Evolutionary conservation across 139 green algal genomes (phyloP).

Genomic region (Chara braunii): DNA sequence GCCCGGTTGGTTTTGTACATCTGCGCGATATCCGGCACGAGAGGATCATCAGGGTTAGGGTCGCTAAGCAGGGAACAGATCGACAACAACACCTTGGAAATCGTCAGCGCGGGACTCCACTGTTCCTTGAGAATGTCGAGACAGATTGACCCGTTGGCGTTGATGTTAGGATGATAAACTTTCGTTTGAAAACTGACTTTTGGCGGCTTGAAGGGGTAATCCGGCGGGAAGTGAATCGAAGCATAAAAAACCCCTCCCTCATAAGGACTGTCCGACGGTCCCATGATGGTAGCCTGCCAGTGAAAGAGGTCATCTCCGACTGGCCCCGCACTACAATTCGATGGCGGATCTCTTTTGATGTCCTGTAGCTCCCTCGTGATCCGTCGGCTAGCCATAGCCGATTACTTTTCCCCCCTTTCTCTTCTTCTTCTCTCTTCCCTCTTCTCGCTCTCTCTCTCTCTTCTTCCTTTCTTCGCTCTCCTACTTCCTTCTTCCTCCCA

Average conservation of each 20-base stretch:
- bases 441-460: background rate
- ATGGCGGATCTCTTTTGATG: constrained; percentile 81
- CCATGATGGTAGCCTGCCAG: constrained; percentile 80
- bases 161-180: constrained; percentile 95
- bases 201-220: constrained; percentile 94
- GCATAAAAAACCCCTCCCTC: constrained; percentile 78
- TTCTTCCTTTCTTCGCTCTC: background rate
- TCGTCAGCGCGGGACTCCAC: constrained; percentile 93
- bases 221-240: constrained; percentile 84
- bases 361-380: constrained; percentile 81
- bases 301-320: constrained; percentile 78
- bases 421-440: background rate
- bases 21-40: constrained; percentile 98
- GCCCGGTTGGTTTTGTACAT: constrained; percentile 86
- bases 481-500: constrained; percentile 5
- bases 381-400: constrained; percentile 67
- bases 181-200: constrained; percentile 59
- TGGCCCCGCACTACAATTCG: constrained; percentile 62
- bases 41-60: constrained; percentile 89
- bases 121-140: constrained; percentile 99
- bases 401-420: background rate
- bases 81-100: constrained; percentile 94
- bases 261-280: constrained; percentile 79
- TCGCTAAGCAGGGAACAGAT: constrained; percentile 96
- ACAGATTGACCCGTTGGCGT: constrained; percentile 95